phyloP scores from a whole-genome alignment of 1,284 basidiomycete species.

The Marasmius fiardii region DNA sequence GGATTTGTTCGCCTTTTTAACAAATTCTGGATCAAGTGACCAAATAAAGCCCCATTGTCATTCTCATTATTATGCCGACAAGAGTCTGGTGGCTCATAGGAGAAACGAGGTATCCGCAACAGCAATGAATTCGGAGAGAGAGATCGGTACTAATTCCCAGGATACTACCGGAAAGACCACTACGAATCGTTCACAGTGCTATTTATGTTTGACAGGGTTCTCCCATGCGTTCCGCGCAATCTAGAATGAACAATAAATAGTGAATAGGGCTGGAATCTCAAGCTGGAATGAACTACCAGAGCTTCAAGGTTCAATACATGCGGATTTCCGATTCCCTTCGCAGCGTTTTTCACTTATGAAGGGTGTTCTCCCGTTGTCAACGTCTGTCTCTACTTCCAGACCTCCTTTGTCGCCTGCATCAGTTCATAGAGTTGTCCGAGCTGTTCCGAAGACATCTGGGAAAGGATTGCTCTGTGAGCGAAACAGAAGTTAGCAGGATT shows the following conservation, averaged over 20 bases:
- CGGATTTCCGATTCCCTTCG: not conserved
- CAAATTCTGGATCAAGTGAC: not conserved
- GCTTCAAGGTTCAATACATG: not conserved
- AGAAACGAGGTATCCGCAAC: too few species aligned
- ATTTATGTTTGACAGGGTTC: too few species aligned
- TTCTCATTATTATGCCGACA: too few species aligned
- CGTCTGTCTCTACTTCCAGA: slow-evolving; percentile 64
- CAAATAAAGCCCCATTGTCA: too few species aligned
- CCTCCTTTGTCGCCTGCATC: slow-evolving; percentile 84
- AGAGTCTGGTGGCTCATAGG: too few species aligned
- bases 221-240: not conserved
- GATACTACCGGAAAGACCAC: too few species aligned
- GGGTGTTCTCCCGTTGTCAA: slow-evolving; percentile 18
- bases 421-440: slow-evolving; percentile 89
- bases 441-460: slow-evolving; percentile 87
- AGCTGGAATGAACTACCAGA: not conserved
- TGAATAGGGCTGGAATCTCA: not conserved
- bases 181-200: too few species aligned
- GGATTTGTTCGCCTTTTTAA: not conserved
- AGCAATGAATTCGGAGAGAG: too few species aligned
- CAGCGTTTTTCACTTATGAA: not conserved
- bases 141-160: too few species aligned
- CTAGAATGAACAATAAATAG: not conserved
- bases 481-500: not conserved
- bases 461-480: not conserved